Conservation (phyloP, 305 asterid genomes). For the Andrographis paniculata region DNA sequence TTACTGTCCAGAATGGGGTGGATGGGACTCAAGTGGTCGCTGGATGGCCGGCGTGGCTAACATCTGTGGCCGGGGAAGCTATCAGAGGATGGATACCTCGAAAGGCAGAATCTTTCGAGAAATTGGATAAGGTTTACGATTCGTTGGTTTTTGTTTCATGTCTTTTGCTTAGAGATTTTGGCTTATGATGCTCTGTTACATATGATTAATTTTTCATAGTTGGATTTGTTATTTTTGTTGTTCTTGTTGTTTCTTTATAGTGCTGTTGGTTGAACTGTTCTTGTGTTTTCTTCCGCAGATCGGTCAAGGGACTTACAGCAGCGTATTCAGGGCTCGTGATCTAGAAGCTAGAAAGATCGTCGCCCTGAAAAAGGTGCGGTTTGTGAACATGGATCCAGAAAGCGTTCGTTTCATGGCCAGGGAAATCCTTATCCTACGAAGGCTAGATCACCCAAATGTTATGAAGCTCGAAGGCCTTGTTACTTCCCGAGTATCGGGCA, state of each 20-base stretch:
- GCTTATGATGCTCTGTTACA: too few species aligned
- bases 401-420: slow-evolving; percentile 97
- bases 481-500: slow-evolving; percentile 71
- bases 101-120: slow-evolving; percentile 74
- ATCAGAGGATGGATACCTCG: slow-evolving; percentile 90
- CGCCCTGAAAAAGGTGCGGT: slow-evolving; percentile 80
- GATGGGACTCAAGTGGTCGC: slow-evolving; percentile 77
- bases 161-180: not conserved
- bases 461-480: slow-evolving; percentile 90
- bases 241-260: too few species aligned
- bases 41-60: slow-evolving; percentile 91
- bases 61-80: slow-evolving; percentile 87
- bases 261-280: too few species aligned
- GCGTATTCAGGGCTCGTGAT: slow-evolving; percentile 85
- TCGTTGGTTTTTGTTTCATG: slow-evolving; percentile 3
- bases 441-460: slow-evolving; percentile 83
- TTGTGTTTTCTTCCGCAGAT: too few species aligned
- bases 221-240: too few species aligned
- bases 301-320: slow-evolving; percentile 93
- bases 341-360: slow-evolving; percentile 70
- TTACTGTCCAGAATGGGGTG: slow-evolving; percentile 53
- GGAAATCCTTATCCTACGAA: slow-evolving; percentile 75
- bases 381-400: too few species aligned
- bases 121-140: slow-evolving; percentile 55
- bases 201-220: too few species aligned